Evolutionary conservation across 371 early-diverging fungal genomes (phyloP).

Genomic region (Mucor circinelloides): DNA sequence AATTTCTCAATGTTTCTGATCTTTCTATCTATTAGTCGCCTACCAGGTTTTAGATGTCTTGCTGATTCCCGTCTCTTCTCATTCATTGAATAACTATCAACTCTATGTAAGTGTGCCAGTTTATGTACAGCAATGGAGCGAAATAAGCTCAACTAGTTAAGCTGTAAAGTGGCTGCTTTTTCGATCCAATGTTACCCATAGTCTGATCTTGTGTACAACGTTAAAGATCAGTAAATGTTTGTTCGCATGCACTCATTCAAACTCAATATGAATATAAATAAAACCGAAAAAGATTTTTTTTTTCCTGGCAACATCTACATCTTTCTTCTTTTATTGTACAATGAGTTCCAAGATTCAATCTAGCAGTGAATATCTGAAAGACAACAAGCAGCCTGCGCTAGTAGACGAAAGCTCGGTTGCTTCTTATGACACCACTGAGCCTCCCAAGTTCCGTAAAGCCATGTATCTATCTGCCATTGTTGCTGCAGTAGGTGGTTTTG

Average conservation of each 20-base stretch:
- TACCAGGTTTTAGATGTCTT: background rate
- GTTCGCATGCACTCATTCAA: background rate
- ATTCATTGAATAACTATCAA: background rate
- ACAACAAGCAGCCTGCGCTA: background rate
- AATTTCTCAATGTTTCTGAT: background rate
- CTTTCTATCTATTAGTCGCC: background rate
- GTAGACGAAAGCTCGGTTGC: background rate
- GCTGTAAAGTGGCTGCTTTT: background rate
- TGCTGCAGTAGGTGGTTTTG: conserved; percentile 22
- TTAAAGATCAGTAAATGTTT: background rate
- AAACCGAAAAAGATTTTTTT: background rate
- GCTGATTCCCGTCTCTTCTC: background rate
- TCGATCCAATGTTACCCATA: background rate
- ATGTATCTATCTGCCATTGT: conserved; percentile 17
- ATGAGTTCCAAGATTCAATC: conserved; percentile 3
- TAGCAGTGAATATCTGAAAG: background rate
- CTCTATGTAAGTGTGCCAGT: background rate
- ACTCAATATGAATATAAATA: background rate
- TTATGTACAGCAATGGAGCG: background rate
- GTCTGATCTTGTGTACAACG: background rate
- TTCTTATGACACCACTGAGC: background rate
- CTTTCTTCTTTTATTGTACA: background rate
- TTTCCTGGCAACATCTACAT: background rate
- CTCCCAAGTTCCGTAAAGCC: conserved; percentile 22
- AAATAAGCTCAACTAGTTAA: background rate